These are phyloP conservation scores for Alnus rubra DNA, from an alignment of 306 rosid species.

Conservation along the genomic window DNA sequence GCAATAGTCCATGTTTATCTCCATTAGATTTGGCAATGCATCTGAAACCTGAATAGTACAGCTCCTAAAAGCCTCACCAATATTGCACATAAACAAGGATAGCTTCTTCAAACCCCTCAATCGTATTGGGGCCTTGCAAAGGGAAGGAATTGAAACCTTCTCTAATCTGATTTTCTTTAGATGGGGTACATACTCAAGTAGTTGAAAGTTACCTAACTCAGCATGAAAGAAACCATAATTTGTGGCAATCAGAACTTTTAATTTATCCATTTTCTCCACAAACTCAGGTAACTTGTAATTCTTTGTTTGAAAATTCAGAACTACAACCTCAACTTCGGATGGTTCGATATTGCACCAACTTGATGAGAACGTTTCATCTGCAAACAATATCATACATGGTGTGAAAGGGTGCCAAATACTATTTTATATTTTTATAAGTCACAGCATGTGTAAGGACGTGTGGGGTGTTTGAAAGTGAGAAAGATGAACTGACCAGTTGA, in stretches of 20 bases:
- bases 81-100: slow-evolving; percentile 43
- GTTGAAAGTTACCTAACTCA: slow-evolving; percentile 17
- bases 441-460: background rate
- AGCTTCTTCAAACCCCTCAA: slow-evolving; percentile 32
- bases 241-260: slow-evolving; percentile 40
- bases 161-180: slow-evolving; percentile 40
- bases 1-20: slow-evolving; percentile 41
- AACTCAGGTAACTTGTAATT: slow-evolving; percentile 28
- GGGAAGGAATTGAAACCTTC: slow-evolving; percentile 24
- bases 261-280: slow-evolving; percentile 24
- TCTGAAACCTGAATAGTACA: slow-evolving; percentile 27
- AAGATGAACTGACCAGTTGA: slow-evolving; percentile 33
- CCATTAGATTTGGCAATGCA: slow-evolving; percentile 32
- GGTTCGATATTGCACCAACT: slow-evolving; percentile 27
- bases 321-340: slow-evolving; percentile 36
- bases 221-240: slow-evolving; percentile 24
- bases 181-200: slow-evolving; percentile 1
- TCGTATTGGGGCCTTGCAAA: background rate
- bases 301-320: slow-evolving; percentile 27
- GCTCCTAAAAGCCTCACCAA: slow-evolving; percentile 30
- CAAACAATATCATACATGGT: slow-evolving; percentile 1
- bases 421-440: background rate
- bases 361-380: slow-evolving; percentile 32
- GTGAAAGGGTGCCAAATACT: background rate
- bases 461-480: background rate